Evolutionary conservation across 192 early-diverging fungal species (phyloP).

Genomic region (Cetraspora pellucida): DNA sequence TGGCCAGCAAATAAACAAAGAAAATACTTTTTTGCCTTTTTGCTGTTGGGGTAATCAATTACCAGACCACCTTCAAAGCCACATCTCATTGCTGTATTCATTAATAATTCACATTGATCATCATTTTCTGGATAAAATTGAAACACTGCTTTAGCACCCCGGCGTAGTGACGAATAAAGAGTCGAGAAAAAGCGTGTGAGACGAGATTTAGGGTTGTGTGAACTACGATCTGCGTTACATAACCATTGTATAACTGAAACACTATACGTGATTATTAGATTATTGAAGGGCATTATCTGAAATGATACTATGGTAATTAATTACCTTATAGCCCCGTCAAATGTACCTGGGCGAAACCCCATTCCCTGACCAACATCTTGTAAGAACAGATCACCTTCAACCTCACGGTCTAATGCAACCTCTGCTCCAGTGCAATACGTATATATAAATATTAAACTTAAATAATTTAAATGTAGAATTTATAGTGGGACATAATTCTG

Average conservation of each 20-base stretch:
- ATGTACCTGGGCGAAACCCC: constrained; percentile 91
- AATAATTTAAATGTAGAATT: not conserved
- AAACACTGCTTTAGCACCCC: constrained; percentile 93
- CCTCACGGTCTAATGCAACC: constrained; percentile 88
- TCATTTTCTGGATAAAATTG: constrained; percentile 99
- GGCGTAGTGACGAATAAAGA: constrained; percentile 82
- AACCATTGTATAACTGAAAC: constrained; percentile 98
- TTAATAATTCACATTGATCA: constrained; percentile 91
- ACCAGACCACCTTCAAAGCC: constrained; percentile 97
- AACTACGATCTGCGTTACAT: constrained; percentile 95
- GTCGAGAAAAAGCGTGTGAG: constrained; percentile 90
- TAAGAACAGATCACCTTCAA: constrained; percentile 92
- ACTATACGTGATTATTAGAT: constrained; percentile 40
- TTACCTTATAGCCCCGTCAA: constrained; percentile 91
- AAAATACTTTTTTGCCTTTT: constrained; percentile 97
- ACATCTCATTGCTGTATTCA: constrained; percentile 81
- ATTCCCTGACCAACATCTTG: constrained; percentile 97
- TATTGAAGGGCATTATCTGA: constrained; percentile 10
- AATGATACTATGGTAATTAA: not conserved
- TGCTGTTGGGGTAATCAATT: constrained; percentile 94
- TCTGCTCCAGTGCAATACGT: constrained; percentile 46
- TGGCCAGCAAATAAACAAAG: constrained; percentile 95
- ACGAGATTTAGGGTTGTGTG: constrained; percentile 82
- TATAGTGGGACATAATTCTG: not conserved
- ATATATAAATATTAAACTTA: not conserved